Conservation (phyloP, 2,329 filamentous ascomycete genomes). For the Ophiosphaerella herpotricha region DNA sequence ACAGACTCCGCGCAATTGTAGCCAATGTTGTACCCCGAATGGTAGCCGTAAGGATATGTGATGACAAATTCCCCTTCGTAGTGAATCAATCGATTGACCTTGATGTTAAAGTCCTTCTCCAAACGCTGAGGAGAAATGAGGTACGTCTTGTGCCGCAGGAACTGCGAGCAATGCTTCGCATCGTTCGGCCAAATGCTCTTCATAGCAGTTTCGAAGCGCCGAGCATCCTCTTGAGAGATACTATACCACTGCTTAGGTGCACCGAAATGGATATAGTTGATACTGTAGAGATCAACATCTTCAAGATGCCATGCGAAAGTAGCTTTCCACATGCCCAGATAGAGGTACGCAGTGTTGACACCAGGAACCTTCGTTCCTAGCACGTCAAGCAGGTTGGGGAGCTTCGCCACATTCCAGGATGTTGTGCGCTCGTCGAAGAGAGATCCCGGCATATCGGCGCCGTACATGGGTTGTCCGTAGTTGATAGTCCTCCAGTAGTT, state of each 20-base stretch:
- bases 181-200: conserved; percentile 93
- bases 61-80: conserved; percentile 98
- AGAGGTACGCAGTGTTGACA: conserved; percentile 97
- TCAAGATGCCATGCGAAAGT: conserved; percentile 99
- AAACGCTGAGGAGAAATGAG: conserved; percentile 90
- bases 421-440: conserved; percentile 86
- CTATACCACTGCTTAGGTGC: conserved; percentile 99
- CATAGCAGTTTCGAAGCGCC: conserved; percentile 93
- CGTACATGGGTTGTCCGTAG: conserved; percentile 92
- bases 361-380: conserved; percentile 94
- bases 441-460: conserved; percentile 93
- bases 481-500: conserved; percentile 98
- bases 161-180: conserved; percentile 93
- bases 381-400: conserved; percentile 91
- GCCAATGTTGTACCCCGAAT: conserved; percentile 95
- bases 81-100: conserved; percentile 93
- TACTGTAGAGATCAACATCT: conserved; percentile 98
- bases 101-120: conserved; percentile 87
- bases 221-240: conserved; percentile 92
- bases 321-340: conserved; percentile 99
- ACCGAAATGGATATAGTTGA: conserved; percentile 99
- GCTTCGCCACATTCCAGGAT: conserved; percentile 91
- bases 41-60: conserved; percentile 97
- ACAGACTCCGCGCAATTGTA: conserved; percentile 99
- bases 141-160: conserved; percentile 96